Percentiles rank a stretch among this genome's conserved stretches.
These are phyloP conservation scores for Russula dissimulans DNA, from an alignment of 768 basidiomycete species.

Conservation along the genomic window DNA sequence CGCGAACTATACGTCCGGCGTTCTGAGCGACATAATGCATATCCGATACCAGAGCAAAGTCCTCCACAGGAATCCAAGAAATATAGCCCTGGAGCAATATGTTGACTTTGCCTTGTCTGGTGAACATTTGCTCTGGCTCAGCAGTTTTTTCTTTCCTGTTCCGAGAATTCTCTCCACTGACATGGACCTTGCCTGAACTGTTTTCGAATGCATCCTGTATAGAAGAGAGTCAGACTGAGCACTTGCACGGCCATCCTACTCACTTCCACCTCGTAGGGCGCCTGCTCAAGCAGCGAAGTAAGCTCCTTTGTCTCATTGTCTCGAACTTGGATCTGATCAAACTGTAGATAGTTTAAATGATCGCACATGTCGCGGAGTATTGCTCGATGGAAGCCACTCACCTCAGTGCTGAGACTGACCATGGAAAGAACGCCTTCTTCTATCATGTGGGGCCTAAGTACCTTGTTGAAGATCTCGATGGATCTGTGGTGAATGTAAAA, in stretches of 20 bases:
- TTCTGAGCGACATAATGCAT: slow-evolving; percentile 92
- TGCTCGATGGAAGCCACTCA: slow-evolving; percentile 25
- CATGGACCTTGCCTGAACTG: slow-evolving; percentile 8
- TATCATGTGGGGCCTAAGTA: slow-evolving; percentile 74
- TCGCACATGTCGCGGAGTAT: not conserved
- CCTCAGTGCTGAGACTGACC: slow-evolving; percentile 88
- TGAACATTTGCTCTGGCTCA: slow-evolving; percentile 3
- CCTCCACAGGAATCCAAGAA: slow-evolving; percentile 70
- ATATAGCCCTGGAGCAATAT: slow-evolving; percentile 89
- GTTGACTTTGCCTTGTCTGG: slow-evolving; percentile 75
- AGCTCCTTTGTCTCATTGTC: slow-evolving; percentile 86
- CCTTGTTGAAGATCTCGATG: slow-evolving; percentile 76
- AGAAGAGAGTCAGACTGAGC: not conserved
- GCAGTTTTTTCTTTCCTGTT: not conserved
- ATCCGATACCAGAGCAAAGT: slow-evolving; percentile 95
- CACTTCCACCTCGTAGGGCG: slow-evolving; percentile 53
- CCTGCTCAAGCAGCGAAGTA: slow-evolving; percentile 50
- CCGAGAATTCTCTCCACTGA: slow-evolving; percentile 6
- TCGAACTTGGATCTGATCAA: slow-evolving; percentile 89
- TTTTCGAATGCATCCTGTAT: slow-evolving; percentile 8
- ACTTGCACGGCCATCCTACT: slow-evolving; percentile 55
- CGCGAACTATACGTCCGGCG: slow-evolving; percentile 88
- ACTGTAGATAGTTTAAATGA: slow-evolving; percentile 37
- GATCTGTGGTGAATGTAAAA: slow-evolving; percentile 87
- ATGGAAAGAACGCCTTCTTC: slow-evolving; percentile 87